Evolutionary conservation across 116 monocot species (phyloP).

Genomic region (Trichopus zeylanicus): DNA sequence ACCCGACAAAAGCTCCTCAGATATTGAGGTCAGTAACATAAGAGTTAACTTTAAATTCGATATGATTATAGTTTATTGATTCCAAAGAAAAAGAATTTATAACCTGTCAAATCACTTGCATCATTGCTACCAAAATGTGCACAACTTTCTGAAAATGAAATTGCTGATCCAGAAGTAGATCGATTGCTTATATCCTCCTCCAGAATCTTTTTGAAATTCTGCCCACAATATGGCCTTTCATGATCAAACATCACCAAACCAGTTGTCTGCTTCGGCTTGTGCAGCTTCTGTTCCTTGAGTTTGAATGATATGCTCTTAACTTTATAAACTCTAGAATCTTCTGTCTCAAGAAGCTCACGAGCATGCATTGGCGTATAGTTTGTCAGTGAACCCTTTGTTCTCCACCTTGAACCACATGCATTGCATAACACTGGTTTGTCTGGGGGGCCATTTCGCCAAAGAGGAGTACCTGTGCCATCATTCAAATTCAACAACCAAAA

Average conservation of each 20-base stretch:
- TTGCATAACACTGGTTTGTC: slow-evolving; percentile 73
- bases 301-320: slow-evolving; percentile 17
- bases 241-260: slow-evolving; percentile 6
- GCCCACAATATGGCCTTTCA: slow-evolving; percentile 28
- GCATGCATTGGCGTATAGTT: slow-evolving; percentile 53
- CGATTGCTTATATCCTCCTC: slow-evolving; percentile 34
- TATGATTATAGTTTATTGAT: too few species aligned
- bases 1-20: too few species aligned
- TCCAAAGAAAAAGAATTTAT: not conserved
- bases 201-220: slow-evolving; percentile 28
- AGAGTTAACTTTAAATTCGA: not conserved
- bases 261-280: slow-evolving; percentile 17
- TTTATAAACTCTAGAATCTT: slow-evolving; percentile 15
- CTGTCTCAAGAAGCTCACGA: slow-evolving; percentile 23
- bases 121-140: slow-evolving; percentile 39
- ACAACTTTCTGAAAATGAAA: slow-evolving; percentile 64
- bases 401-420: slow-evolving; percentile 76
- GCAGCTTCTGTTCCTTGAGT: slow-evolving; percentile 19
- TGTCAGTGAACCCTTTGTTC: slow-evolving; percentile 54
- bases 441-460: slow-evolving; percentile 69
- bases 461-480: slow-evolving; percentile 54
- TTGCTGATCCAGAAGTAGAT: slow-evolving; percentile 57
- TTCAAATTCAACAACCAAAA: slow-evolving; percentile 5
- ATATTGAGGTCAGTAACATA: too few species aligned
- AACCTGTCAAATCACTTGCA: slow-evolving; percentile 53